Conservation (phyloP, 1,139 yeast species). For the Pichia sp. region DNA sequence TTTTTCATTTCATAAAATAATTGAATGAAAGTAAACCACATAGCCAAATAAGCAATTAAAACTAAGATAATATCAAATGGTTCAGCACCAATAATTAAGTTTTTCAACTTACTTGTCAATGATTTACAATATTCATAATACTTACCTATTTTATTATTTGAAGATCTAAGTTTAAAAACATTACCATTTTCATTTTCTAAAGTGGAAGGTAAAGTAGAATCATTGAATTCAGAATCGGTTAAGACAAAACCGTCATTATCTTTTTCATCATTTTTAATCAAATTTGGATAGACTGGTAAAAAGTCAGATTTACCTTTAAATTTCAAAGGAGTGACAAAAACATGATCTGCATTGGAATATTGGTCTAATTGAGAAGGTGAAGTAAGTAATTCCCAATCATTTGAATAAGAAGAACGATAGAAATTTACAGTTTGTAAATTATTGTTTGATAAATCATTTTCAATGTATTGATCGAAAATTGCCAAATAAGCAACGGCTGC, state of each 20-base stretch:
- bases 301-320: constrained; percentile 33
- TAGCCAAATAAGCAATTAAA: constrained; percentile 77
- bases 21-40: constrained; percentile 79
- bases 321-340: constrained; percentile 49
- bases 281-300: constrained; percentile 26
- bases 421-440: constrained; percentile 10
- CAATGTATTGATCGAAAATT: constrained; percentile 69
- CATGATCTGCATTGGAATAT: constrained; percentile 28
- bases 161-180: constrained; percentile 59
- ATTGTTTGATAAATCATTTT: constrained; percentile 20
- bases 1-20: constrained; percentile 75
- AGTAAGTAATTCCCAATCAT: constrained; percentile 10
- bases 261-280: constrained; percentile 25
- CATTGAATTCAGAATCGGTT: constrained; percentile 24
- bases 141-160: constrained; percentile 53
- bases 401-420: constrained; percentile 6
- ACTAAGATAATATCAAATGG: constrained; percentile 79
- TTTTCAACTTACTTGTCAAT: constrained; percentile 41
- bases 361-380: constrained; percentile 8
- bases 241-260: constrained; percentile 28
- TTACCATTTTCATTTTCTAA: constrained; percentile 37
- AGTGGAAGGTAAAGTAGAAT: constrained; percentile 32
- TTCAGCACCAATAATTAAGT: constrained; percentile 70
- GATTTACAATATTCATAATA: constrained; percentile 55
- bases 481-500: constrained; percentile 82